A percentile compares a stretch with the other conserved stretches of the same genome.
These are phyloP conservation scores for Kazachstania martiniae DNA, from an alignment of 805 yeast genomes.

Conservation along the genomic window DNA sequence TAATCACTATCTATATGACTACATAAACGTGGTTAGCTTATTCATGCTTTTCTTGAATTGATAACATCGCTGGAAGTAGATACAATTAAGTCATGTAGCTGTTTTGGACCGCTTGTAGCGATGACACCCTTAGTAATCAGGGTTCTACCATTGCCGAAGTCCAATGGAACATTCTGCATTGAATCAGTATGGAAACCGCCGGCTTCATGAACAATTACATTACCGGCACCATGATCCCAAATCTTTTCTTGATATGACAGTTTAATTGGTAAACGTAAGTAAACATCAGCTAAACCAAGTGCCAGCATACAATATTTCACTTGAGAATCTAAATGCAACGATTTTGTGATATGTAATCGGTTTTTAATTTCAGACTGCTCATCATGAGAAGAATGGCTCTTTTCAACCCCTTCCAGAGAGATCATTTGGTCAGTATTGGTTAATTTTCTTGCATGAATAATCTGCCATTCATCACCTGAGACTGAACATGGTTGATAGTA, in stretches of 20 bases:
- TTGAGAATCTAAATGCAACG: constrained; percentile 85
- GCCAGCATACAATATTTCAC: constrained; percentile 91
- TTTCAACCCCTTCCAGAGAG: constrained; percentile 76
- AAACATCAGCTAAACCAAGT: constrained; percentile 85
- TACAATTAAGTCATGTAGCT: constrained; percentile 20
- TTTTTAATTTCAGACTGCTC: constrained; percentile 69
- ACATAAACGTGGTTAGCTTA: too few relatives aligned
- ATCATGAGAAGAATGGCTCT: constrained; percentile 87
- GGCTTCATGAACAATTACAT: constrained; percentile 73
- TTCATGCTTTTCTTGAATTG: constrained; percentile 14
- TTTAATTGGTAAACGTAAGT: constrained; percentile 76
- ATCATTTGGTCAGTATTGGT: constrained; percentile 19
- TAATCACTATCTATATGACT: too few relatives aligned
- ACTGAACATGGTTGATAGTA: constrained; percentile 20
- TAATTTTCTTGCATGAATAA: constrained; percentile 39
- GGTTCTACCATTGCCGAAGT: constrained; percentile 80
- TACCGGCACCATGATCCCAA: constrained; percentile 99
- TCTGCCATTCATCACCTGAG: constrained; percentile 31
- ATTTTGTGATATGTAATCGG: constrained; percentile 47
- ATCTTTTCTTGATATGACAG: constrained; percentile 79
- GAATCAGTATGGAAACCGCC: constrained; percentile 84
- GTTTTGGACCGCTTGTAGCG: constrained; percentile 45
- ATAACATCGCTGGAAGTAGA: constrained; percentile 17
- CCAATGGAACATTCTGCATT: constrained; percentile 57
- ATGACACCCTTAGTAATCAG: constrained; percentile 82